Base-by-base conservation (phyloP, 805 yeast genomes). In the Isabelozyma rhagii region DNA sequence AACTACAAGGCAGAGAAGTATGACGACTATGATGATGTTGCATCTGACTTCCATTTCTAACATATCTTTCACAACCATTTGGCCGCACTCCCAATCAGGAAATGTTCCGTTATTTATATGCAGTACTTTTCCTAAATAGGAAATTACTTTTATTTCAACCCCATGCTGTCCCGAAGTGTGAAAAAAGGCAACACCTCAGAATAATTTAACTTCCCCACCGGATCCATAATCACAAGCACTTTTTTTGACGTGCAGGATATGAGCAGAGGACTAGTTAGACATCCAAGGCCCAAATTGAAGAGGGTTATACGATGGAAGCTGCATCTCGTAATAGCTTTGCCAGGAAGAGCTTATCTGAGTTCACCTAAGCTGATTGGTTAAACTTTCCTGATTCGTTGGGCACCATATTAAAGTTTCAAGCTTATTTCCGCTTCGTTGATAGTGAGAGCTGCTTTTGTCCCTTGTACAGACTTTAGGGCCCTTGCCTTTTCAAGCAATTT, bases 1-100 rank as follows among this genome's bases (percentile, higher is more conserved):
- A 8, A 55, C 41, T 43, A 47, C 38, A 54, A 52, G 46, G 4
- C n/a, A 10, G 45, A 43, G 9, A 43, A 43, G 39, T 28, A n/a
- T 10, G 52, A 53, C 27, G 45, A 45, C 28, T 54, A 53, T 8
- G 54, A 58, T 39, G 55, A 48, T 11, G 64, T 61, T 40, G 49
- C 56, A 39, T 56, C 61, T 25, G 67, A 63, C 41, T 64, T 64
- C 49, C 56, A 58, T 44, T 63, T 63, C 42, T 63, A 55, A 41
- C 5, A 4, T 17, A 4, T 14, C 14, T 41, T 15, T 41, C 44
- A 27, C 44, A 41, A 41, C 28, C 15, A 13, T 18, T 18, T 41
- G 10, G 44, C 28, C 15, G 10, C 15, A 8, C 6, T 18, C 41
- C 41, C 18, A 39, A 11, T 17, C 4, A 14, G 41, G 41, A 17